Evolutionary conservation across 192 early-diverging fungal species (phyloP), one percentile per base, ranked within the genome.

Genomic region (Linnemannia zychae): DNA sequence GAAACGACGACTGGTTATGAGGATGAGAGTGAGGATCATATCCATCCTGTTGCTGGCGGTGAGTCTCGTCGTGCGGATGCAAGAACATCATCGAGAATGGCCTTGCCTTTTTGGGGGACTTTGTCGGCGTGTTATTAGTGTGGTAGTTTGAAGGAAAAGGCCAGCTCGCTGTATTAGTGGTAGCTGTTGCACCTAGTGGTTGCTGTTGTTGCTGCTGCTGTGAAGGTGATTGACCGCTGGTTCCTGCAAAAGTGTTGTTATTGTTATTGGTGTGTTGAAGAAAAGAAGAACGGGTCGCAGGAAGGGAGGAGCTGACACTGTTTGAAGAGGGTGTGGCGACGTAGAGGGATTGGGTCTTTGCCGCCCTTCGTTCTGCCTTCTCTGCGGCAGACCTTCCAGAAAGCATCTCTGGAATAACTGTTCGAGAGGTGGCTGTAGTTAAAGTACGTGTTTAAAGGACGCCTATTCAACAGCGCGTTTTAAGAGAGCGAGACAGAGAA

Each of bases 61-160:
- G 72, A 0, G 72, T 36, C 22, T 80, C 84, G 33, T 88, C 88
- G 7, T 86, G 88, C 9, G 80, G 72, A 11, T 81, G 88, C 40
- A 86, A 40, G 60, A 88, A 86, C 70, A 85, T 44, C 83, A 88
- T 88, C 36, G 88, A 86, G 40, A 86, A 86, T 20, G 88, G 83
- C 2, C 83, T 40, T 31, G 71, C 20, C 67, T 80, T 86, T 47
- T 47, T 75, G 22, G 79, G 86, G 7, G 87, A 79, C 49, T 84
- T 82, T 53, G 16, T 44, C 7, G 82, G 71, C 12, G 72, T 72
- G 47, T 52, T 77, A 24, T 33, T 69, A 33, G 34, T 66, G 47
- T 65, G 46, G 76, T 22, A 17, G 31, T 47, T 60, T 2, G 57
- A 60, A 24, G 57, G 57, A 24, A 60, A 28, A 24, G 57, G 57